Evolutionary conservation across 495 filamentous ascomycete genomes (phyloP).

Genomic region (Xylaria intraflava): DNA sequence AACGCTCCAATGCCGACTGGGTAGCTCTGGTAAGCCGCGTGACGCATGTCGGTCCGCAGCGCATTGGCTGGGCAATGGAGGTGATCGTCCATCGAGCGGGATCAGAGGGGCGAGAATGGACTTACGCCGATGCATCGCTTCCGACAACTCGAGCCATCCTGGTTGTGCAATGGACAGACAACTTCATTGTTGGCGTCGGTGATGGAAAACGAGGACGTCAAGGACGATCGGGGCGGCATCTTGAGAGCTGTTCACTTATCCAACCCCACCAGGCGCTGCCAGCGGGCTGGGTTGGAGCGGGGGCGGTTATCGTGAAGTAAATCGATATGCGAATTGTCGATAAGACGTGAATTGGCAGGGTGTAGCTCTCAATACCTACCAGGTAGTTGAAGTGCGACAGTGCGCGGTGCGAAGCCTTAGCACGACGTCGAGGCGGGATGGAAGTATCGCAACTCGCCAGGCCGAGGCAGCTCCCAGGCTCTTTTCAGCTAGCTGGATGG

Average conservation of each 20-base stretch:
- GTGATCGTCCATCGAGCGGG: constrained; percentile 9
- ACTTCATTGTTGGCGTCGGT: constrained; percentile 91
- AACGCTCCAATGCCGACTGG: constrained; percentile 2
- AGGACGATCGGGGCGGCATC: constrained; percentile 80
- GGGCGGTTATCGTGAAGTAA: constrained; percentile 27
- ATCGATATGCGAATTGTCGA: too few species aligned
- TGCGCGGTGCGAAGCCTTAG: constrained; percentile 11
- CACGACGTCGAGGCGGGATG: constrained; percentile 8
- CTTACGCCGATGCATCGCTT: constrained; percentile 97
- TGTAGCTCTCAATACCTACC: constrained; percentile 11
- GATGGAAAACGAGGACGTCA: constrained; percentile 87
- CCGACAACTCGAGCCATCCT: constrained; percentile 94
- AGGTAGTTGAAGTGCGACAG: not conserved
- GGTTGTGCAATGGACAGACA: constrained; percentile 90
- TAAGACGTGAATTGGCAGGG: constrained; percentile 30
- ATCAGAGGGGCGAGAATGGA: constrained; percentile 22
- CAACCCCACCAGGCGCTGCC: constrained; percentile 47
- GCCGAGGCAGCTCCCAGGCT: constrained; percentile 26
- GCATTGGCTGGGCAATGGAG: not conserved
- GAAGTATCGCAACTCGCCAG: constrained; percentile 13
- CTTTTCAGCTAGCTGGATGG: constrained; percentile 1
- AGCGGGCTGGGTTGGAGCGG: constrained; percentile 29
- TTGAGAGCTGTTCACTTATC: constrained; percentile 28
- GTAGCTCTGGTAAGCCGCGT: not conserved
- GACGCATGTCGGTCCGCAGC: not conserved